Base-by-base conservation (phyloP, 164 flowering plant genomes). In the Tinospora cordifolia region DNA sequence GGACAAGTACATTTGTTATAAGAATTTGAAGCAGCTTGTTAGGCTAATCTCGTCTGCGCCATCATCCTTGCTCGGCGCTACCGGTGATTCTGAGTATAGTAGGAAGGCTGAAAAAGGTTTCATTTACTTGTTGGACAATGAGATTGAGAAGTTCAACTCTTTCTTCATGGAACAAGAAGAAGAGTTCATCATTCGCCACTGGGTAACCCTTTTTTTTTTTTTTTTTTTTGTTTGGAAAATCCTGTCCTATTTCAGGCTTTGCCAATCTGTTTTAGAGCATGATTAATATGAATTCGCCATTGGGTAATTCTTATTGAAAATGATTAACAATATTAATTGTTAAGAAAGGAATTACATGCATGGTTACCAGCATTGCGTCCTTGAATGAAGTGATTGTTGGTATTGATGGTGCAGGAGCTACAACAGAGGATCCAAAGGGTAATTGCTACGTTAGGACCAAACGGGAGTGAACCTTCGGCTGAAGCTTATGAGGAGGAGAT, bases 141-240 rank as follows among this genome's bases (percentile, higher is more conserved):
- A 93, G 86, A 83, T 93, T n/a, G 96, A 90, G 4, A 93, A 91
- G 85, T 87, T 93, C 71, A 93, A 93, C 73, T 73, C 82, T 0
- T 93, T 93, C 72, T 91, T 91, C 82, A 66, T 87, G 76, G 98
- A 93, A 72, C 84, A 90, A 71, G 94, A 91, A 71, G 93, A 91
- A 76, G 94, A 90, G 58, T 93, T 85, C 84, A 78, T 93, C 15
- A 93, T 93, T 76, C 76, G 88, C 19, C 87, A 83, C 67, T 76
- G 80, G 84, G 98, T 93, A 64, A 25, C 63, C 72, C 15, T 41
- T 1, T 54, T 22, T 1, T 60, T 8, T 8, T 41, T 41, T 8
- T 39, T 11, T 21, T 39, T 14, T 30, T 3, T 40, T 65, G 49
- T 44, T 44, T 44, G 47, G 47, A 7, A 44, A 10, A 0, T 7